Base-by-base conservation (phyloP, 371 early-diverging fungal species). In the Nematocida sp. region DNA sequence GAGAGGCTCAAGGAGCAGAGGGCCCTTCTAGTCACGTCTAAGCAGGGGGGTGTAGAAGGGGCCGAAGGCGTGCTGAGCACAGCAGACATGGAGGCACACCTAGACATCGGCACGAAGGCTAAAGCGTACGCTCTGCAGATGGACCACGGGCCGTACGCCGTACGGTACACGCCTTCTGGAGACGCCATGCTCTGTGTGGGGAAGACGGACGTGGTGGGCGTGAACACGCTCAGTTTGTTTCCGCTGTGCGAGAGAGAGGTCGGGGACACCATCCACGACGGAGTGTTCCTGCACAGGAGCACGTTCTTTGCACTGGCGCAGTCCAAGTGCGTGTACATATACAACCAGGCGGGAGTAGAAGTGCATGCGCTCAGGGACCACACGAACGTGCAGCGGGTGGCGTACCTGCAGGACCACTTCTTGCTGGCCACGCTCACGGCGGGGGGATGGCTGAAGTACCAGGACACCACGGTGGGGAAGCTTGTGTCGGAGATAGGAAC, bases 301-400 rank as follows among this genome's bases (percentile, higher is more conserved):
- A 89, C 87, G n/a, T 84, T 94, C 86, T 90, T 92, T 82, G 96
- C 96, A 2, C 91, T 89, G 15, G 95, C 96, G 23, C 96, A 98
- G 86, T 91, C 91, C 82, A 88, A 91, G 82, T 87, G 89, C 77
- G 90, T 91, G 0, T 98, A 89, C 76, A 91, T 96, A 58, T 98
- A 98, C 82, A 93, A 96, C 83, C 86, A 88, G 64, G 85, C 86
- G 3, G 96, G 98, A 27, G 81, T 88, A 21, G 98, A 98, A 83
- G 81, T 95, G 31, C 96, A 98, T 82, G 89, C 90, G 52, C 78
- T 95, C 75, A 85, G 88, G 64, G 86, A 90, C 43, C 91, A 93
- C 77, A 84, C 85, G 13, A 89, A 90, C 77, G 88, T 88, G 27
- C 88, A 86, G 77, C 85, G 85, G 60, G 83, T 96, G 48, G 91